phyloP scores from a whole-genome alignment of 2,329 filamentous ascomycete genomes.

The Xylaria sp. region DNA sequence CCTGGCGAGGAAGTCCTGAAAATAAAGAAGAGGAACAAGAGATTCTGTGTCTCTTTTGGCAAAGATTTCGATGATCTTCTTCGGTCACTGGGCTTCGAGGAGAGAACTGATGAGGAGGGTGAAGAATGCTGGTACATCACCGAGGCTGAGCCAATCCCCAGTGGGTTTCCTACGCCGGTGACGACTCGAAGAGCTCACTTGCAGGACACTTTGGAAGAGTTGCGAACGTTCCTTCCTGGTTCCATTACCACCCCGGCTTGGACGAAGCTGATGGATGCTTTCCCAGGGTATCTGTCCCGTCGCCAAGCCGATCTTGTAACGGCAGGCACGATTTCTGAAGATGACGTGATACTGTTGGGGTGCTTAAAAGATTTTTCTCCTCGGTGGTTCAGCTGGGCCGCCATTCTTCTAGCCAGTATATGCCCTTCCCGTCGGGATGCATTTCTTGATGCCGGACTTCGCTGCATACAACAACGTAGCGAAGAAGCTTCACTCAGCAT shows the following conservation, averaged over 20 bases:
- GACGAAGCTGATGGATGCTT: slow-evolving; percentile 41
- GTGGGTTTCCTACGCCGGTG: slow-evolving; percentile 47
- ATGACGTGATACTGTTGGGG: slow-evolving; percentile 44
- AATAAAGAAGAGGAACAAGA: slow-evolving; percentile 68
- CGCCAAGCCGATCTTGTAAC: slow-evolving; percentile 7
- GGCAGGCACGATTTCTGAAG: slow-evolving; percentile 26
- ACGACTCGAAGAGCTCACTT: slow-evolving; percentile 50
- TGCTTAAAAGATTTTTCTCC: slow-evolving; percentile 46
- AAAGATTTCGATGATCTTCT: slow-evolving; percentile 62
- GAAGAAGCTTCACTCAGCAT: slow-evolving; percentile 45
- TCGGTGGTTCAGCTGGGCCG: slow-evolving; percentile 46
- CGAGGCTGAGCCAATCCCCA: slow-evolving; percentile 52
- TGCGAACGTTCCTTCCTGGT: slow-evolving; percentile 35
- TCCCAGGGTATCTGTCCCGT: slow-evolving; percentile 38
- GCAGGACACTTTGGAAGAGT: slow-evolving; percentile 46
- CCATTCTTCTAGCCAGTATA: slow-evolving; percentile 43
- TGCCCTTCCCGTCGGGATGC: slow-evolving; percentile 43
- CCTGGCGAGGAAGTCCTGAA: slow-evolving; percentile 51
- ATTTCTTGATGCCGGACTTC: slow-evolving; percentile 45
- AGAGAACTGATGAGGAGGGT: slow-evolving; percentile 53
- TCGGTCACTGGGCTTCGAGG: slow-evolving; percentile 60
- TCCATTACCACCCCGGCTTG: slow-evolving; percentile 40
- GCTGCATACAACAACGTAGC: slow-evolving; percentile 43
- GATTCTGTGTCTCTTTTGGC: slow-evolving; percentile 65
- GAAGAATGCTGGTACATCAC: slow-evolving; percentile 54